Base-by-base conservation (phyloP, 2,329 filamentous ascomycete species). In the Nannizziopsis barbatae region DNA sequence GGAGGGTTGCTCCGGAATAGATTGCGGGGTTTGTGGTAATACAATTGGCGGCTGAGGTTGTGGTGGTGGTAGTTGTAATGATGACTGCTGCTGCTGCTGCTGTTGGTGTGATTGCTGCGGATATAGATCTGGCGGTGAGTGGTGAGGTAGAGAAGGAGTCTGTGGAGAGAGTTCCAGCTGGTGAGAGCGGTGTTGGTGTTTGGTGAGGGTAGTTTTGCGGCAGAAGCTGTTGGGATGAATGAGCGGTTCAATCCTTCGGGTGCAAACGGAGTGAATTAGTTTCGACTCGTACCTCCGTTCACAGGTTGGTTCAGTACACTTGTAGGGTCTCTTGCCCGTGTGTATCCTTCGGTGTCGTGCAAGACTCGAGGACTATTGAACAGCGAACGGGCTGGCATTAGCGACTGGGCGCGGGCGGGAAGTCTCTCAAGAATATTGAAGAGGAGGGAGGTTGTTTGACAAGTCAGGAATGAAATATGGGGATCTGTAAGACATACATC, bases 401-500 rank as follows among this genome's bases (percentile, higher is more conserved):
- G 44, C 38, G 35, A 44, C 9, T 20, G 32, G 9, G 10, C 18
- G 12, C 15, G 30, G 8, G 27, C 8, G 31, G 17, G 12, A 27
- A 42, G 20, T 17, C 14, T 31, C 32, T 37, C 37, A 41, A 38
- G 11, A 32, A n/a, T 35, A 37, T 18, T 6, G 30, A 27, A 14
- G 27, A 30, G 35, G 22, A 14, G 37, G 2, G 33, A 12, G n/a
- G 36, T 15, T n/a, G 38, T 30, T 15, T 42, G n/a, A 22, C 33
- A 37, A 36, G 47, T 38, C 37, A 35, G 22, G 38, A 39, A 43
- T 45, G 44, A 42, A 47, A 42, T 50, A 49, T 32, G 36, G 38
- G 33, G 37, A 18, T 22, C 22, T 47, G 45, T 42, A 41, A 30
- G 18, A 54, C 65, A 60, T 62, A 69, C 67, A 56, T 70, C 67